Base-by-base conservation (phyloP, 2,329 filamentous ascomycete species). In the Colletotrichum abscissum region DNA sequence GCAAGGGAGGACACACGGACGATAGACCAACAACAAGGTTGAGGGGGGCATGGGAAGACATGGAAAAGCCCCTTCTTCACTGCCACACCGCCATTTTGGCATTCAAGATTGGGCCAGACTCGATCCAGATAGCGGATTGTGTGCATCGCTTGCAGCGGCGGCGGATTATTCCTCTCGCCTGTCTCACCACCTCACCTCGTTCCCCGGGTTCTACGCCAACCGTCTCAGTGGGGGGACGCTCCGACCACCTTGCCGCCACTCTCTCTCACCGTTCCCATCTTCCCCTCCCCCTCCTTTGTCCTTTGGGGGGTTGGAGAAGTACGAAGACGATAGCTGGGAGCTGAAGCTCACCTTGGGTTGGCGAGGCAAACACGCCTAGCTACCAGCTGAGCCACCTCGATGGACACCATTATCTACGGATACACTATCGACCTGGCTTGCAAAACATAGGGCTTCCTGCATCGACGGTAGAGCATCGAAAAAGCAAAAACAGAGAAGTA, bases 71-170 rank as follows among this genome's bases (percentile, higher is more conserved):
- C 28, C 30, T 64, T 64, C 33, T 60, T 69, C 62, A 63, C 52
- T 72, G 72, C 68, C 72, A 74, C 72, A 74, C 72, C 72, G 72
- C 72, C 57, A 72, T 62, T 72, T 57, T 72, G 35, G 68, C 71
- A 66, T 67, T 46, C 49, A 63, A 67, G 67, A 62, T 62, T 65
- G 55, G 22, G 38, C 70, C 70, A 70, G 70, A 64, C 67, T 70
- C 33, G 59, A 73, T 65, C 49, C 55, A 60, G 22, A n/a, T 54
- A 28, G 19, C 16, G 54, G 24, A n/a, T 59, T 49, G 28, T 72
- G 56, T 58, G 49, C 62, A 54, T 74, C 67, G 62, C 62, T 57
- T 67, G 71, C 57, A 63, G 67, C 67, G 71, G 71, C 62, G 49
- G n/a, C 33, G 30, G 52, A 58, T 63, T 62, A 56, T 65, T 69